Evolutionary conservation across 2,329 filamentous ascomycete genomes (phyloP).

Genomic region (Atkinsonella texensis): DNA sequence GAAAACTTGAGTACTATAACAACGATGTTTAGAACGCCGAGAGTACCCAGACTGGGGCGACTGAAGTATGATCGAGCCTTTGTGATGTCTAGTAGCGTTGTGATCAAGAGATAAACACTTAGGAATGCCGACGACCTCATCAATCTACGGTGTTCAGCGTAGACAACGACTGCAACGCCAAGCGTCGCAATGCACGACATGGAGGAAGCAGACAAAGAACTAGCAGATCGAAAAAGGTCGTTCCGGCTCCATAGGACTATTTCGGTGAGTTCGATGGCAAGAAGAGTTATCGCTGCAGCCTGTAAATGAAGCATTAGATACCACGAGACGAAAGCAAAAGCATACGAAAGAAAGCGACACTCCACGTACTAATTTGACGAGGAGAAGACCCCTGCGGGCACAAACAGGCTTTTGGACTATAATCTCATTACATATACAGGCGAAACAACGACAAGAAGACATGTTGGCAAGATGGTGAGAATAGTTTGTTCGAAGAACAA

Average conservation of each 20-base stretch:
- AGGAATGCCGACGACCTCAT: conserved; percentile 19
- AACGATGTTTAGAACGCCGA: background rate
- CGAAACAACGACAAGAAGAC: conserved; percentile 1
- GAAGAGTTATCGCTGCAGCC: background rate
- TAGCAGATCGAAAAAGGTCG: background rate
- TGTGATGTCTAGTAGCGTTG: conserved; percentile 18
- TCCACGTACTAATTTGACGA: background rate
- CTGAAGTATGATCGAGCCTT: conserved; percentile 14
- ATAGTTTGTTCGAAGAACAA: conserved; percentile 11
- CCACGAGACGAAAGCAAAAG: too few relatives aligned
- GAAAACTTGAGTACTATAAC: background rate
- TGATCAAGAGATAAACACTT: conserved; percentile 17
- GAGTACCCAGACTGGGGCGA: conserved; percentile 15
- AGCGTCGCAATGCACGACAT: background rate
- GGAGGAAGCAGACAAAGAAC: background rate
- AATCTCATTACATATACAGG: background rate
- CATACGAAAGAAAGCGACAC: background rate
- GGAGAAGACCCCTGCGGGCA: background rate
- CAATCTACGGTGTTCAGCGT: background rate
- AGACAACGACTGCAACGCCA: background rate
- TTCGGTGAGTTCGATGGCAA: background rate
- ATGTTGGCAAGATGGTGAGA: conserved; percentile 6
- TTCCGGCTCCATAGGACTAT: background rate
- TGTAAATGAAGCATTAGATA: too few relatives aligned
- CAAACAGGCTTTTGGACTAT: background rate